These are phyloP conservation scores for Kodamaea nitidulidarum DNA, from an alignment of 805 yeast genomes.

Conservation along the genomic window DNA sequence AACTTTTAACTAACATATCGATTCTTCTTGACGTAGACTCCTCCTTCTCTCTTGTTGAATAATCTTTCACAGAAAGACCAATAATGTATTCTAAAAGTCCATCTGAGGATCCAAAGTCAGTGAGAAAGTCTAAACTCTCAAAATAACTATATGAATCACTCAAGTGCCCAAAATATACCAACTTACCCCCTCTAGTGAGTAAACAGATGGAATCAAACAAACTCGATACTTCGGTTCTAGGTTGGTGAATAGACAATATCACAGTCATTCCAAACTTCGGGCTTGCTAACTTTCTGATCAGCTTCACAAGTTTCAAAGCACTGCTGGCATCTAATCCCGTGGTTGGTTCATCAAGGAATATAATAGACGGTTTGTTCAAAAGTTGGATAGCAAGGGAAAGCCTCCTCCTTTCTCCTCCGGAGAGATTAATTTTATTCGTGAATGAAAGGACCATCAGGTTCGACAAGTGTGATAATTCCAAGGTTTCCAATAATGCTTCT, in stretches of 20 bases:
- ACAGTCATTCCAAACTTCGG: conserved; percentile 63
- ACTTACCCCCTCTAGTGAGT: conserved; percentile 55
- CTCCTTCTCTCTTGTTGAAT: conserved; percentile 24
- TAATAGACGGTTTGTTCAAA: conserved; percentile 67
- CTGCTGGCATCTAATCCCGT: conserved; percentile 82
- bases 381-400: conserved; percentile 75
- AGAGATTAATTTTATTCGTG: conserved; percentile 50
- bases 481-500: conserved; percentile 15
- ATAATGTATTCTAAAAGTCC: conserved; percentile 32
- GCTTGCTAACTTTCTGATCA: conserved; percentile 48
- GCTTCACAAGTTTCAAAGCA: conserved; percentile 59
- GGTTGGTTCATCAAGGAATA: conserved; percentile 84
- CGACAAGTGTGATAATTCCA: conserved; percentile 18
- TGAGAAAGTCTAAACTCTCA: conserved; percentile 16
- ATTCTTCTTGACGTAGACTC: conserved; percentile 20
- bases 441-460: conserved; percentile 18
- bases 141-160: conserved; percentile 50
- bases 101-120: conserved; percentile 1
- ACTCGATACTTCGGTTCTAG: conserved; percentile 69
- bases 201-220: conserved; percentile 66
- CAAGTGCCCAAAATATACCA: conserved; percentile 43
- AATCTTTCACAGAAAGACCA: conserved; percentile 35
- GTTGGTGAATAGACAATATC: conserved; percentile 78
- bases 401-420: conserved; percentile 84
- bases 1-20: conserved; percentile 20